Conservation (phyloP, 2,329 filamentous ascomycete genomes). For the Colletotrichum tofieldiae region DNA sequence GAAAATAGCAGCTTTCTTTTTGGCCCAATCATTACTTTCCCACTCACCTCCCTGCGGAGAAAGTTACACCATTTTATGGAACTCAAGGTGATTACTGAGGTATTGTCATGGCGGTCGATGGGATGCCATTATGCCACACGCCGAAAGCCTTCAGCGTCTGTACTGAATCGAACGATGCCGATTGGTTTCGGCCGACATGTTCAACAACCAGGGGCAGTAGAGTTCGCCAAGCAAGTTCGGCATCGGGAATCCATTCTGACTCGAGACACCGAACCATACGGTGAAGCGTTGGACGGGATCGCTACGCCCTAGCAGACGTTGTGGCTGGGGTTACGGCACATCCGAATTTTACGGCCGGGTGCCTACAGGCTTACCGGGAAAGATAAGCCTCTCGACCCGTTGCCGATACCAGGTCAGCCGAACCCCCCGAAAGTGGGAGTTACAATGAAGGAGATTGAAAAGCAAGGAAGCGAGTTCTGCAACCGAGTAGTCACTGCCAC, state of each 20-base stretch:
- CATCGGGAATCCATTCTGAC: not conserved
- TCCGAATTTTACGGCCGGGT: constrained; percentile 5
- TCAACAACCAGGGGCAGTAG: not conserved
- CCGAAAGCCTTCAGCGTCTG: not conserved
- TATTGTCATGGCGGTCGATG: too few species aligned
- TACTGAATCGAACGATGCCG: not conserved
- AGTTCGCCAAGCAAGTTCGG: not conserved
- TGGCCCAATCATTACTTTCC: too few species aligned
- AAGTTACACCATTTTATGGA: too few species aligned
- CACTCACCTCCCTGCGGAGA: too few species aligned
- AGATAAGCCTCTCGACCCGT: not conserved
- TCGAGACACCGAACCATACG: not conserved
- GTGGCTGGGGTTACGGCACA: not conserved
- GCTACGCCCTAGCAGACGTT: not conserved
- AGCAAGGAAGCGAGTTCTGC: not conserved
- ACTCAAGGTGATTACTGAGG: too few species aligned
- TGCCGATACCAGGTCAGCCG: not conserved
- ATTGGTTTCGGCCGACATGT: not conserved
- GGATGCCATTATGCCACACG: not conserved
- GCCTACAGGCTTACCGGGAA: not conserved
- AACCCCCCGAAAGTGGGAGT: not conserved
- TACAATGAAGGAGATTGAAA: not conserved
- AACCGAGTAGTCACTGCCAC: not conserved
- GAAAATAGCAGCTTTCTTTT: too few species aligned
- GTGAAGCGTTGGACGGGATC: too few species aligned